A percentile compares a stretch with the other conserved stretches of the same genome.
Conservation (phyloP, 148 eudicot species). For the Beta vulgaris region DNA sequence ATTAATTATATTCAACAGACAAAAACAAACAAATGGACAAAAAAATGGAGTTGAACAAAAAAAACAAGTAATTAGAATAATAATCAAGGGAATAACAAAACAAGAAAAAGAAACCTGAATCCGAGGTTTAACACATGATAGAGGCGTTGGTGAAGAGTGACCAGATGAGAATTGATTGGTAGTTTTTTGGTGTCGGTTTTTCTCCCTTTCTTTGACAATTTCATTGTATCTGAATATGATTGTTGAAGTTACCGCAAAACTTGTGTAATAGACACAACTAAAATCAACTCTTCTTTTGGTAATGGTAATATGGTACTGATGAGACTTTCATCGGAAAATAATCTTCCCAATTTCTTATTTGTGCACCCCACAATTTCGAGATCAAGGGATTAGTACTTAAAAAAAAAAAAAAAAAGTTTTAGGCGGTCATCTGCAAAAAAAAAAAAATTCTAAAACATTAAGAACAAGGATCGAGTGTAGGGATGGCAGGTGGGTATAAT, state of each 20-base stretch:
- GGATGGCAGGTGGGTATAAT: too few relatives aligned
- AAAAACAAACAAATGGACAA: neutral
- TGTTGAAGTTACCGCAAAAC: neutral
- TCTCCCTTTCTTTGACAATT: slow-evolving; percentile 17
- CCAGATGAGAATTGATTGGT: slow-evolving; percentile 33
- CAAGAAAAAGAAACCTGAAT: slow-evolving; percentile 36
- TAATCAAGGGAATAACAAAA: neutral
- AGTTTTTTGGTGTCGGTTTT: slow-evolving; percentile 21
- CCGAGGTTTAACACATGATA: slow-evolving; percentile 62
- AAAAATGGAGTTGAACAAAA: neutral
- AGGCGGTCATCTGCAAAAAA: too few relatives aligned
- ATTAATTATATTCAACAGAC: too few relatives aligned
- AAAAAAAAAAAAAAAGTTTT: too few relatives aligned
- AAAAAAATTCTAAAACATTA: too few relatives aligned
- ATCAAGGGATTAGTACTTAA: too few relatives aligned
- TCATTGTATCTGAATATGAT: slow-evolving; percentile 7
- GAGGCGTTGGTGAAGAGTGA: slow-evolving; percentile 67
- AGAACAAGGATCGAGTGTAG: too few relatives aligned
- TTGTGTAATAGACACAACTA: neutral
- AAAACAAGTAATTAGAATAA: neutral
- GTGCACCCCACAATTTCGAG: too few relatives aligned
- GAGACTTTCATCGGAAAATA: too few relatives aligned
- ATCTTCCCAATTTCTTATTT: too few relatives aligned
- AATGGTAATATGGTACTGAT: too few relatives aligned
- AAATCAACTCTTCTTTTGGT: neutral